Evolutionary conservation across 768 basidiomycete genomes (phyloP).

Genomic region (Serendipita sp.): DNA sequence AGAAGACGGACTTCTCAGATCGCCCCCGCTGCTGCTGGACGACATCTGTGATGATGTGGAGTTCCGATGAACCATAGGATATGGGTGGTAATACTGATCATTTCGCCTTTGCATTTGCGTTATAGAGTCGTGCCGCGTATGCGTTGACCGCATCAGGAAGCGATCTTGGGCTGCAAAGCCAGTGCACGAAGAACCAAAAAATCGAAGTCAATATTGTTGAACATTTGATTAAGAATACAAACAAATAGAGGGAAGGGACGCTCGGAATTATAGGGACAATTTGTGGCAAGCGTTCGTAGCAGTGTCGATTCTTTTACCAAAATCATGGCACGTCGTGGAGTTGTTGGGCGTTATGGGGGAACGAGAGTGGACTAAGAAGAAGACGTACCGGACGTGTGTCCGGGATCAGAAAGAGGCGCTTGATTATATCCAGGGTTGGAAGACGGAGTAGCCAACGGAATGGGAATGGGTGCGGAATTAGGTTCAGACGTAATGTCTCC

Average conservation of each 20-base stretch:
- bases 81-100: not conserved
- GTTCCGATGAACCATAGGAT: not conserved
- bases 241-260: not conserved
- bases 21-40: not conserved
- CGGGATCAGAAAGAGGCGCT: not conserved
- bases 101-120: not conserved
- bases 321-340: not conserved
- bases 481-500: not conserved
- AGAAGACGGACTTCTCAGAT: not conserved
- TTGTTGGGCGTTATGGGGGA: not conserved
- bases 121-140: not conserved
- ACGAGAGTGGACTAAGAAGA: not conserved
- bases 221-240: slow-evolving; percentile 4
- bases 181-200: not conserved
- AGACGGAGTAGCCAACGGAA: not conserved
- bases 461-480: not conserved
- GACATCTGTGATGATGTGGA: not conserved
- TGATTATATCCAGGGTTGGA: not conserved
- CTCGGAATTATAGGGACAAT: not conserved
- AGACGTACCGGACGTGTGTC: slow-evolving; percentile 7
- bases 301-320: not conserved
- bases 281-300: not conserved
- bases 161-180: not conserved
- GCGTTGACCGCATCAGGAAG: not conserved
- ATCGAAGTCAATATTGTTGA: not conserved